Base-by-base conservation (phyloP, 345 rosid species). In the Pugionium cornutum region DNA sequence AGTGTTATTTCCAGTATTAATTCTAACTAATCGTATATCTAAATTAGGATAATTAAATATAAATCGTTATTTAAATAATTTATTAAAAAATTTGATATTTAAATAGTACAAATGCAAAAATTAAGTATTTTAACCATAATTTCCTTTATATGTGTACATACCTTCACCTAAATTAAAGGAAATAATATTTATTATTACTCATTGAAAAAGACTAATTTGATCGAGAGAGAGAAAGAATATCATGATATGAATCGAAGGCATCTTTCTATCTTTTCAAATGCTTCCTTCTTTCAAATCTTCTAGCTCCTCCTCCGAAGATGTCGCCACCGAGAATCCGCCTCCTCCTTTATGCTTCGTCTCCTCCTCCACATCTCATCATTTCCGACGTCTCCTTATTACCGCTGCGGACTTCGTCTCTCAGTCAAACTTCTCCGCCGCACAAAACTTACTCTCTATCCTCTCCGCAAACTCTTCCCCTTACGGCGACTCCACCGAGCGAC, bases 401-500 rank as follows among this genome's bases (percentile, higher is more conserved):
- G 83, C 89, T 27, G 94, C 96, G 0, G 90, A 89, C 68, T 78
- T 85, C 39, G 51, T 92, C 61, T 79, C 89, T 39, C 88, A 78
- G 27, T 82, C 91, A 7, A 84, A 89, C 76, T 82, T 82, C 89
- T 37, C 94, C 10, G 82, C 89, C 28, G 97, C 97, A n/a, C 83
- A 72, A 63, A 86, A 86, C 66, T 75, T 89, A 29, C 69, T 89
- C 64, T 70, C 89, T 36, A 43, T 84, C 55, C 75, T 88, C 43
- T 78, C 84, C 2, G 18, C 83, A 3, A 74, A 54, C 80, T 86
- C 94, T 18, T 86, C 95, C 37, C 89, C 96, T 49, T 74, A 75
- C 11, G 98, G 99, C 0, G 99, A 94, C 42, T 88, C 99, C 27
- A 77, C 79, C 4, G 90, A 94, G 73, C 70, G 97, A 30, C 66